These are phyloP conservation scores for Rubia tinctorum DNA, from an alignment of 305 asterid genomes.

Conservation along the genomic window DNA sequence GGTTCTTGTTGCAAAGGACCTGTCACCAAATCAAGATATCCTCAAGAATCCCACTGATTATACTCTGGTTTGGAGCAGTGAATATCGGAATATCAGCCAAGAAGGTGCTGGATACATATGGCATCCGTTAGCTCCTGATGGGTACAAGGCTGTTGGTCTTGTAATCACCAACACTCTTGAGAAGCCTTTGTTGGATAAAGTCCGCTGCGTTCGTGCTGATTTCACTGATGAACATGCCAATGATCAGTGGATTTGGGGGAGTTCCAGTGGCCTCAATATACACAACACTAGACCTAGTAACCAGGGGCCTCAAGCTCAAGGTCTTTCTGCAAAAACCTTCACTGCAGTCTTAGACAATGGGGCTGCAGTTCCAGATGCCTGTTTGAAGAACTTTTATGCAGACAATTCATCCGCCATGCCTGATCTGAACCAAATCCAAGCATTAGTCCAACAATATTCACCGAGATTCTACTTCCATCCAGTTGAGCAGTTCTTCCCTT, in stretches of 20 bases:
- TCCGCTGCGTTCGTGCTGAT: constrained; percentile 60
- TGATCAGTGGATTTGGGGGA: constrained; percentile 63
- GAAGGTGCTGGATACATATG: constrained; percentile 48
- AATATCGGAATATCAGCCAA: no score
- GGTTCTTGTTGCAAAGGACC: constrained; percentile 46
- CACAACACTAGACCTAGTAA: constrained; percentile 44
- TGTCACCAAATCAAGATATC: background rate
- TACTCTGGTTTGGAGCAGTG: background rate
- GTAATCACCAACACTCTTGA: constrained; percentile 52
- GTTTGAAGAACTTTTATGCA: constrained; percentile 60
- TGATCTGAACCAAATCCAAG: constrained; percentile 37
- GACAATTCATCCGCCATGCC: constrained; percentile 38
- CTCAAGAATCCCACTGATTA: background rate
- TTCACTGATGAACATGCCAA: constrained; percentile 54
- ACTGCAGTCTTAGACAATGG: constrained; percentile 29
- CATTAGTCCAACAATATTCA: constrained; percentile 44
- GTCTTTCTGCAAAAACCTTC: constrained; percentile 51
- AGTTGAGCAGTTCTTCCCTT: constrained; percentile 54
- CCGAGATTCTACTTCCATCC: constrained; percentile 73
- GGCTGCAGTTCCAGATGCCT: constrained; percentile 27
- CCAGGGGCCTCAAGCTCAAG: constrained; percentile 47
- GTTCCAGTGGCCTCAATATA: constrained; percentile 22
- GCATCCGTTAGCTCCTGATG: constrained; percentile 73
- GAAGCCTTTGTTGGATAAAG: constrained; percentile 62
- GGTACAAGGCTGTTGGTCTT: constrained; percentile 60